Conservation (phyloP, 23 red algal genomes). For the Chondrus crispus region DNA sequence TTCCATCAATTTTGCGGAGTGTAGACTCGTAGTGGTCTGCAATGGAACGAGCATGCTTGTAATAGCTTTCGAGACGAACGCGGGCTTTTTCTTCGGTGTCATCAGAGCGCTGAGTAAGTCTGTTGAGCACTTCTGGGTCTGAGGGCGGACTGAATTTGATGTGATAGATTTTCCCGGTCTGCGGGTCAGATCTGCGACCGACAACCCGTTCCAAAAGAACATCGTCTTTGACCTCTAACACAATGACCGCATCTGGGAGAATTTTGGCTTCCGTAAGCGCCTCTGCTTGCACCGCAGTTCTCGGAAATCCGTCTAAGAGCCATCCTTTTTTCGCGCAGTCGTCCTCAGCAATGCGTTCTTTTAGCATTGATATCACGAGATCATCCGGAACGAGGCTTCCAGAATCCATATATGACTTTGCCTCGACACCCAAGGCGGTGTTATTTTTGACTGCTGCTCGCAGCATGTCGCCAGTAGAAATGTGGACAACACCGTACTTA, state of each 20-base stretch:
- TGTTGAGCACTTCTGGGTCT: conserved; percentile 40
- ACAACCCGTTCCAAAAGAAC: conserved; percentile 84
- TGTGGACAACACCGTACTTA: conserved; percentile 82
- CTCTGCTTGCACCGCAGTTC: conserved; percentile 85
- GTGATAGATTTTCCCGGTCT: conserved; percentile 94
- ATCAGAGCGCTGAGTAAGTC: conserved; percentile 82
- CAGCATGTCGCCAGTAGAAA: conserved; percentile 99
- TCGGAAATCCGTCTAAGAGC: conserved; percentile 96
- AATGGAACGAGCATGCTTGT: conserved; percentile 75
- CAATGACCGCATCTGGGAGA: conserved; percentile 68
- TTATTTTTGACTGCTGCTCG: conserved; percentile 68
- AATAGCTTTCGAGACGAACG: conserved; percentile 66
- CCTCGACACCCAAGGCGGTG: conserved; percentile 71
- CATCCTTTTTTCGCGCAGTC: conserved; percentile 80
- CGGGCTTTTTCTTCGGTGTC: conserved; percentile 90
- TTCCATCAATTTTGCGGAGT: conserved; percentile 75
- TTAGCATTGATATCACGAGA: conserved; percentile 89
- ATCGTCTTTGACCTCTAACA: conserved; percentile 84
- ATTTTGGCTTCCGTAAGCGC: conserved; percentile 79
- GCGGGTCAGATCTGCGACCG: conserved; percentile 86
- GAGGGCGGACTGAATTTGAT: conserved; percentile 82
- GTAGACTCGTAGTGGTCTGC: conserved; percentile 64
- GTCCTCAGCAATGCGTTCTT: conserved; percentile 58
- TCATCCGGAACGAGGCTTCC: conserved; percentile 93
- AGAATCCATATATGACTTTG: conserved; percentile 84